Percentiles rank a stretch among this genome's conserved stretches.
These are phyloP conservation scores for Glonium stellatum DNA, from an alignment of 495 filamentous ascomycete genomes.

Conservation along the genomic window DNA sequence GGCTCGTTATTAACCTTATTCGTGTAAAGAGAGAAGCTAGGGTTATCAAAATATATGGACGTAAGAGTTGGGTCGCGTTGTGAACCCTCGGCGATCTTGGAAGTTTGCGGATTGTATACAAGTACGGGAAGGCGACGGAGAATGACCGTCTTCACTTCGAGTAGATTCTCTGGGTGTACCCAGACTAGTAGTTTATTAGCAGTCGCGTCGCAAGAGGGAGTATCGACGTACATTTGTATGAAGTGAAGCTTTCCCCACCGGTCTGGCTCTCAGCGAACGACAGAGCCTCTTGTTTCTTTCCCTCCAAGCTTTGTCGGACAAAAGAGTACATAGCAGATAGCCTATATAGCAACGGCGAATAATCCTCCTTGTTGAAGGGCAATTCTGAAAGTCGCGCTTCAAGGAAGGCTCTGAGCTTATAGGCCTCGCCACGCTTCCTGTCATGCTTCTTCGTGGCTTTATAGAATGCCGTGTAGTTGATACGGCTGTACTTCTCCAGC, in stretches of 20 bases:
- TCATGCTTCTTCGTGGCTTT: constrained; percentile 99
- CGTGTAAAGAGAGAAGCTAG: constrained; percentile 75
- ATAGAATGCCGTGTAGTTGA: constrained; percentile 96
- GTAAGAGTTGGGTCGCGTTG: constrained; percentile 85
- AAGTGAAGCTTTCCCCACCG: constrained; percentile 66
- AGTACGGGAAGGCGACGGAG: constrained; percentile 82
- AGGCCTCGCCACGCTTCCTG: constrained; percentile 67
- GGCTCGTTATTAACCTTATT: constrained; percentile 71
- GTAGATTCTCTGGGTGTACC: constrained; percentile 88
- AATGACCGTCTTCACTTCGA: constrained; percentile 93
- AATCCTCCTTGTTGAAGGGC: constrained; percentile 93
- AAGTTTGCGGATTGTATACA: constrained; percentile 80
- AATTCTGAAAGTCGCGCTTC: constrained; percentile 78
- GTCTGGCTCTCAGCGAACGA: constrained; percentile 35
- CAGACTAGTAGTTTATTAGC: constrained; percentile 52
- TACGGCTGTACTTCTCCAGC: constrained; percentile 86
- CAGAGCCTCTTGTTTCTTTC: constrained; percentile 34
- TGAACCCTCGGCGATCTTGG: constrained; percentile 66
- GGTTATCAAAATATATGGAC: constrained; percentile 90
- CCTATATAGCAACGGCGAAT: constrained; percentile 80
- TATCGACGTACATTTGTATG: constrained; percentile 66
- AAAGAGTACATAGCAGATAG: constrained; percentile 95
- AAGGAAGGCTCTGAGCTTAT: constrained; percentile 82
- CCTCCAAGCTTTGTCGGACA: constrained; percentile 71
- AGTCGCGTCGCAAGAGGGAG: background rate